Percentiles rank a stretch among this genome's conserved stretches.
phyloP scores from a whole-genome alignment of 768 basidiomycete species.

The Naematelia aurantialba region DNA sequence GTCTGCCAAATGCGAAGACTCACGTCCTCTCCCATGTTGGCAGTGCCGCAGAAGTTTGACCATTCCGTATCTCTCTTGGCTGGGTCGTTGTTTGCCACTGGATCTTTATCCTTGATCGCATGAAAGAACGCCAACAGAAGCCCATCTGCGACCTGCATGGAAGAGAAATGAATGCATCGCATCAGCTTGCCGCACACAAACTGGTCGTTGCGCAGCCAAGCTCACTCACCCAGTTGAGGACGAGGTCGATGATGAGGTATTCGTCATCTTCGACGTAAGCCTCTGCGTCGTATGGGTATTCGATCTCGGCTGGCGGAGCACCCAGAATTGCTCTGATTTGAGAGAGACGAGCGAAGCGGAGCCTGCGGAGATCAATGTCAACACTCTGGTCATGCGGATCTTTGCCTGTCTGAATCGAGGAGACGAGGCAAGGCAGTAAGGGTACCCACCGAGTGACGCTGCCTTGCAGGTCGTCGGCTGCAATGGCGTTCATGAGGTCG shows the following conservation, averaged over 20 bases:
- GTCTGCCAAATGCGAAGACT: slow-evolving; percentile 9
- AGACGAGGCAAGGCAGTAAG: not conserved
- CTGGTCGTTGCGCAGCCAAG: not conserved
- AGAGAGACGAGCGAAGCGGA: slow-evolving; percentile 48
- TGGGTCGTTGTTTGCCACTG: slow-evolving; percentile 43
- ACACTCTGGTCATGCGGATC: too few species aligned
- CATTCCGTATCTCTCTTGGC: slow-evolving; percentile 38
- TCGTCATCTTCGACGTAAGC: slow-evolving; percentile 46
- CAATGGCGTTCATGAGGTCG: slow-evolving; percentile 44
- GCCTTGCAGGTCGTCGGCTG: slow-evolving; percentile 45
- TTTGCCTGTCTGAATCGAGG: too few species aligned
- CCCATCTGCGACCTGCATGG: slow-evolving; percentile 43
- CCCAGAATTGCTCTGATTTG: slow-evolving; percentile 47
- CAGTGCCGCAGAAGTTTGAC: slow-evolving; percentile 50
- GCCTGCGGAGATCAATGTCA: slow-evolving; percentile 23
- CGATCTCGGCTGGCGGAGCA: slow-evolving; percentile 39
- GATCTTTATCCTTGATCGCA: slow-evolving; percentile 47
- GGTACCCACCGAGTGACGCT: slow-evolving; percentile 47
- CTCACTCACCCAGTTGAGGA: slow-evolving; percentile 47
- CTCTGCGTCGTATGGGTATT: slow-evolving; percentile 35
- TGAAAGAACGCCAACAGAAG: slow-evolving; percentile 50
- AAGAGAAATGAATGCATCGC: not conserved
- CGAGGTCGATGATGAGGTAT: slow-evolving; percentile 47
- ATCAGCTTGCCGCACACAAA: not conserved
- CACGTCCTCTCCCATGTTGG: slow-evolving; percentile 43